phyloP scores from a whole-genome alignment of 257 asterid genomes.

The Gentiana macrophylla region DNA sequence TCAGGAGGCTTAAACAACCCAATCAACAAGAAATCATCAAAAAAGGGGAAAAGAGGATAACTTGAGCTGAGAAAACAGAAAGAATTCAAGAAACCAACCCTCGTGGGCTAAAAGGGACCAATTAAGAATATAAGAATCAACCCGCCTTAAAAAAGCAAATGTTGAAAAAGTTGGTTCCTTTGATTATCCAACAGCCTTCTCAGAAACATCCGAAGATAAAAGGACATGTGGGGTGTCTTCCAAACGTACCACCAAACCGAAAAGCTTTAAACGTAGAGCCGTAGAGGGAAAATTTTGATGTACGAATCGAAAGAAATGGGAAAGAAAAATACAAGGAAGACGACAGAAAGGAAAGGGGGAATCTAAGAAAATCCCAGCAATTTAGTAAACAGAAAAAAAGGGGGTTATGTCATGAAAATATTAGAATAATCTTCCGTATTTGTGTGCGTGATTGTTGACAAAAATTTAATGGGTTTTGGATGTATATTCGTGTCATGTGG shows the following conservation, averaged over 20 bases:
- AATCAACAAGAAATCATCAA: constrained; percentile 39
- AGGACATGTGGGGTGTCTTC: too few relatives aligned
- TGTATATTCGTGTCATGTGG: constrained; percentile 9
- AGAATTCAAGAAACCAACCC: constrained; percentile 6
- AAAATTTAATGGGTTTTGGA: not conserved
- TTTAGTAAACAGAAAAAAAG: not conserved
- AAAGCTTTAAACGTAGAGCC: not conserved
- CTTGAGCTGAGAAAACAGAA: constrained; percentile 14
- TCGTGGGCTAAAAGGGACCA: constrained; percentile 6
- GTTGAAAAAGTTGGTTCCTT: too few relatives aligned
- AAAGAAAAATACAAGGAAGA: not conserved
- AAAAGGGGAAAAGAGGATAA: constrained; percentile 17
- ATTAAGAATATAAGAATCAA: constrained; percentile 5
- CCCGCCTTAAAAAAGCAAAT: too few relatives aligned
- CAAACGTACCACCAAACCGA: not conserved
- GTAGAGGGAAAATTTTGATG: too few relatives aligned
- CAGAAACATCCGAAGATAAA: too few relatives aligned
- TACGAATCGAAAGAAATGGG: not conserved
- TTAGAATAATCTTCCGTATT: not conserved
- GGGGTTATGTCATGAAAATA: not conserved
- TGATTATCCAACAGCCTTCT: too few relatives aligned
- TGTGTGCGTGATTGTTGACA: constrained; percentile 6
- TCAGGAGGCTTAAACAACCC: constrained; percentile 29
- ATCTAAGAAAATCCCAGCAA: not conserved
- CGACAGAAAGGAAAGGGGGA: not conserved